phyloP scores from a whole-genome alignment of 2,329 filamentous ascomycete species.

The Beauveria asiatica region DNA sequence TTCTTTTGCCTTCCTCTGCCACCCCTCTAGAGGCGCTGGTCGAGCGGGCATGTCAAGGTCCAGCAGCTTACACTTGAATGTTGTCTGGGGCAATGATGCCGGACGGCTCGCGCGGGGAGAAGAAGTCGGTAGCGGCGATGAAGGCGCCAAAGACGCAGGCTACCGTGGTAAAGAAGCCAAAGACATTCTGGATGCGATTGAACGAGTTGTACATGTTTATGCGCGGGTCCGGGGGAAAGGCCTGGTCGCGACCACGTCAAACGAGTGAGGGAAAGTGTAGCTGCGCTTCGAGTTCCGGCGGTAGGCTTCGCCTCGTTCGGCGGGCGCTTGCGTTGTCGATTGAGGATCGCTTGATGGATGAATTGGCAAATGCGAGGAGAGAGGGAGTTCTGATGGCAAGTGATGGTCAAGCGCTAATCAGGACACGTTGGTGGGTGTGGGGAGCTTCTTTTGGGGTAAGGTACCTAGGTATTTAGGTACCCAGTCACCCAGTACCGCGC shows the following conservation, averaged over 20 bases:
- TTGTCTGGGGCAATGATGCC: slow-evolving; percentile 58
- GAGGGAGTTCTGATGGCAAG: not conserved
- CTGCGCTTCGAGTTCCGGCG: not conserved
- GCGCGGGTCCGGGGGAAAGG: slow-evolving; percentile 48
- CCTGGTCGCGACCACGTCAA: not conserved
- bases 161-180: slow-evolving; percentile 96
- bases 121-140: slow-evolving; percentile 72
- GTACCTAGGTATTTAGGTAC: not conserved
- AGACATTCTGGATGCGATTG: slow-evolving; percentile 81
- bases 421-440: slow-evolving; percentile 11
- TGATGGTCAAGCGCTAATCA: not conserved
- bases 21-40: too few species aligned
- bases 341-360: not conserved
- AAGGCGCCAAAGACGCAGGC: slow-evolving; percentile 71
- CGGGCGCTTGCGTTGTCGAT: not conserved
- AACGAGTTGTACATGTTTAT: slow-evolving; percentile 88
- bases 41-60: not conserved
- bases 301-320: not conserved
- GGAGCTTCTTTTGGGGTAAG: not conserved
- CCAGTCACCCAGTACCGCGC: too few species aligned
- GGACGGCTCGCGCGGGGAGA: slow-evolving; percentile 60
- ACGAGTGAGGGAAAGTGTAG: not conserved
- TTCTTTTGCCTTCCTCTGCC: not conserved
- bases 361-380: slow-evolving; percentile 13
- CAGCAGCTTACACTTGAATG: slow-evolving; percentile 66